Evolutionary conservation across 2,329 filamentous ascomycete species (phyloP), one percentile per base, ranked within the genome.

Genomic region (Penicillium psychrosexuale): DNA sequence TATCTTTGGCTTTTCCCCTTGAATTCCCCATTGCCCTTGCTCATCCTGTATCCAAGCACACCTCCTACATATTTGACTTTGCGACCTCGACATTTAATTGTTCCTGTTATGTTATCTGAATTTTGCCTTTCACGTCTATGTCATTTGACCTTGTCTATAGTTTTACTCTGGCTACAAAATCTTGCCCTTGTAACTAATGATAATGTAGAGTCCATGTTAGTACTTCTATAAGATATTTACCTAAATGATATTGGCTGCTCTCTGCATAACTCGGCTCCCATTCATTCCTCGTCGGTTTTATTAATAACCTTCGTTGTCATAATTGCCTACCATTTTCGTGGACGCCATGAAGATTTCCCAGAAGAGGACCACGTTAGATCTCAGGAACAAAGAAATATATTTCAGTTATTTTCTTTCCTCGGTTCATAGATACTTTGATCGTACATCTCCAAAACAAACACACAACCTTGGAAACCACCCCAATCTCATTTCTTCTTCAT

Each of bases 401-500:
- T 1, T n/a, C 19, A n/a, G 12, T 24, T 7, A 2, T 11, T 12
- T 30, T 46, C 3, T 11, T 15, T 28, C 3, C 6, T 15, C 12
- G 7, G 15, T 27, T n/a, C n/a, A n/a, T n/a, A 9, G 7, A 17
- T 19, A 6, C 4, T 28, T 17, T 5, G 19, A 46, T 36, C 33
- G 8, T 50, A 57, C 36, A 47, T 31, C 28, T 48, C 24, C 8
- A 30, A 37, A 22, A 30, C 4, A 19, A n/a, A n/a, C 22, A 9
- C 9, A 47, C 45, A 27, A 5, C n/a, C 13, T 24, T 24, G 5
- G 22, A 24, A 24, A 24, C n/a, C n/a, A 24, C 22, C 28, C 4
- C 12, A 30, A 12, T 27, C 28, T 55, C n/a, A 65, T 42, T 50
- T 60, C 31, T 43, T 61, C 51, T 69, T 68, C 50, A 63, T 66